Evolutionary conservation across 2,329 filamentous ascomycete genomes (phyloP).

Genomic region (Colletotrichum sp.): DNA sequence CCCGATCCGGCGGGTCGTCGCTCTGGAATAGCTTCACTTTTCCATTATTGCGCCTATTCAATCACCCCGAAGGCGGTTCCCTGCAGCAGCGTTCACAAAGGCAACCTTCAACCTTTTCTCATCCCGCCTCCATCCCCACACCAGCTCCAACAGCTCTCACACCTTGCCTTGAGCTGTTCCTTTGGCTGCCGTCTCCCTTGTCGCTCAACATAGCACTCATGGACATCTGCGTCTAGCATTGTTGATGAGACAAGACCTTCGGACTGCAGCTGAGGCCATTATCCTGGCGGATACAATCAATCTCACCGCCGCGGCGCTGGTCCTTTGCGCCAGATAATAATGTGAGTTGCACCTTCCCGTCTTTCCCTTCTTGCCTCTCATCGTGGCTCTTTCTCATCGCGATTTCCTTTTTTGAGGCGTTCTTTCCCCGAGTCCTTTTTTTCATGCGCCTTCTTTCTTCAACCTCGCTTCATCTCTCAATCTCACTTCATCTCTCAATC

Average conservation of each 20-base stretch:
- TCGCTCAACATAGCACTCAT: conserved; percentile 13
- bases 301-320: neutral
- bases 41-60: neutral
- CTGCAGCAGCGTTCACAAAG: conserved; percentile 5
- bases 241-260: conserved; percentile 12
- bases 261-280: neutral
- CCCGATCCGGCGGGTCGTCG: conserved; percentile 17
- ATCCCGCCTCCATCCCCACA: neutral
- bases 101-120: neutral
- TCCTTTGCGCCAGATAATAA: conserved; percentile 13
- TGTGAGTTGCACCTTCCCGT: conserved; percentile 9
- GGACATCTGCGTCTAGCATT: conserved; percentile 1
- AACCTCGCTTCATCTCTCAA: neutral
- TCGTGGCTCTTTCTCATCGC: neutral
- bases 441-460: neutral
- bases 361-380: neutral
- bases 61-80: neutral
- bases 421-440: neutral
- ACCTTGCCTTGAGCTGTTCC: neutral
- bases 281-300: neutral
- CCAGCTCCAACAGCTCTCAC: neutral
- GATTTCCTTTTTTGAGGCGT: neutral
- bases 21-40: conserved; percentile 21
- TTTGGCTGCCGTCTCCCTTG: conserved; percentile 7
- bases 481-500: neutral